These are phyloP conservation scores for Trichoderma sp. DNA, from an alignment of 2,329 filamentous ascomycete genomes.

Conservation along the genomic window DNA sequence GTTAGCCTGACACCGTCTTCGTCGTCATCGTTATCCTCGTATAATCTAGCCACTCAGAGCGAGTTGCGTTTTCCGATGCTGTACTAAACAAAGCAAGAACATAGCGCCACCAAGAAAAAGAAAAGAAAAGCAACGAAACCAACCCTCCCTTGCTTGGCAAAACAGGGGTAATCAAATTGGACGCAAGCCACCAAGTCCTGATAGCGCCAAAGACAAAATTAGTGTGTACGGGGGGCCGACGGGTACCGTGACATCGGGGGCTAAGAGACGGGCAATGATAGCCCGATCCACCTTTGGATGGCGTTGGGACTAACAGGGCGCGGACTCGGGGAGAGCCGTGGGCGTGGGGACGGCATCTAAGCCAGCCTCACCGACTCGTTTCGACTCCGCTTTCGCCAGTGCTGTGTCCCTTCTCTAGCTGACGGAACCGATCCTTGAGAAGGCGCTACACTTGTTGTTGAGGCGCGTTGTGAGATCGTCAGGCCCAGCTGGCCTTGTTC, in stretches of 20 bases:
- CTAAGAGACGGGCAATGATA: constrained; percentile 4
- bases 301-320: constrained; percentile 14
- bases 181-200: neutral
- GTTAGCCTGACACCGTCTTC: neutral
- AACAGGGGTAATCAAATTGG: neutral
- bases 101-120: neutral
- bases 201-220: neutral
- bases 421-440: neutral
- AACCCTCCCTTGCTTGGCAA: neutral
- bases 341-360: neutral
- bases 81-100: neutral
- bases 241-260: constrained; percentile 19
- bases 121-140: neutral
- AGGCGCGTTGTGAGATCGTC: neutral
- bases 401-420: neutral
- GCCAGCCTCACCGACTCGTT: constrained; percentile 3
- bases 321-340: constrained; percentile 20
- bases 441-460: neutral
- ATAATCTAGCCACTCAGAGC: constrained; percentile 9
- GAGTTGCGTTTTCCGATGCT: neutral
- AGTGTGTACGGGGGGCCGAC: neutral
- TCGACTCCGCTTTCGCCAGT: neutral
- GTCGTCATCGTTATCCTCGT: constrained; percentile 14
- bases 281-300: constrained; percentile 3
- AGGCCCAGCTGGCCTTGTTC: neutral